phyloP scores from a whole-genome alignment of 1,284 basidiomycete species.

The Malassezia vespertilionis region DNA sequence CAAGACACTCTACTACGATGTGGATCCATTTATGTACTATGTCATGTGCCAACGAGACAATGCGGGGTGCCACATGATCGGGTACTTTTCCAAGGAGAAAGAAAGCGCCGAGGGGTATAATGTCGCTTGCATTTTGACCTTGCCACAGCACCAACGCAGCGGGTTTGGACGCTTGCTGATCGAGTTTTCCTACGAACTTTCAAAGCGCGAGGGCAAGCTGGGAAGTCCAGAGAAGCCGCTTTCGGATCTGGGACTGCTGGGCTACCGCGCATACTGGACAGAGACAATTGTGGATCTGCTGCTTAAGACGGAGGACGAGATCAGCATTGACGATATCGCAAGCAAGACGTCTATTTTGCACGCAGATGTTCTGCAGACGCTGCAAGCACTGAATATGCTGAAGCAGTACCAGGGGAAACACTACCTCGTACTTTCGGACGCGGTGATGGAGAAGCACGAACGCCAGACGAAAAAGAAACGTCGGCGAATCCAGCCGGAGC shows the following conservation, averaged over 20 bases:
- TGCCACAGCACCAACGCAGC: constrained; percentile 92
- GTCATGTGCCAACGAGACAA: constrained; percentile 86
- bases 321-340: constrained; percentile 94
- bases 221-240: constrained; percentile 97
- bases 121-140: constrained; percentile 92
- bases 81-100: constrained; percentile 99
- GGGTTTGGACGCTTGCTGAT: constrained; percentile 92
- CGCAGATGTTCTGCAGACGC: constrained; percentile 96
- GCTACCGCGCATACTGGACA: constrained; percentile 94
- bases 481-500: constrained; percentile 67
- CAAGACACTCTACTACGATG: constrained; percentile 98
- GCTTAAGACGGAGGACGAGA: constrained; percentile 57
- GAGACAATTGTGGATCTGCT: constrained; percentile 90
- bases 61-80: constrained; percentile 81
- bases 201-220: constrained; percentile 87
- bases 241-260: constrained; percentile 79
- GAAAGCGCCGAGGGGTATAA: constrained; percentile 97
- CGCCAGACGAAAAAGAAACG: constrained; percentile 70
- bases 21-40: constrained; percentile 99
- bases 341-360: constrained; percentile 93
- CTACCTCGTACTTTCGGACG: constrained; percentile 81
- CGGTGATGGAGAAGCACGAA: constrained; percentile 79
- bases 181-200: constrained; percentile 95
- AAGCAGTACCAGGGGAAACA: constrained; percentile 93
- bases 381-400: constrained; percentile 85